A percentile compares a stretch with the other conserved stretches of the same genome.
These are phyloP conservation scores for Trichopus zeylanicus DNA, from an alignment of 116 monocot genomes.

Conservation along the genomic window DNA sequence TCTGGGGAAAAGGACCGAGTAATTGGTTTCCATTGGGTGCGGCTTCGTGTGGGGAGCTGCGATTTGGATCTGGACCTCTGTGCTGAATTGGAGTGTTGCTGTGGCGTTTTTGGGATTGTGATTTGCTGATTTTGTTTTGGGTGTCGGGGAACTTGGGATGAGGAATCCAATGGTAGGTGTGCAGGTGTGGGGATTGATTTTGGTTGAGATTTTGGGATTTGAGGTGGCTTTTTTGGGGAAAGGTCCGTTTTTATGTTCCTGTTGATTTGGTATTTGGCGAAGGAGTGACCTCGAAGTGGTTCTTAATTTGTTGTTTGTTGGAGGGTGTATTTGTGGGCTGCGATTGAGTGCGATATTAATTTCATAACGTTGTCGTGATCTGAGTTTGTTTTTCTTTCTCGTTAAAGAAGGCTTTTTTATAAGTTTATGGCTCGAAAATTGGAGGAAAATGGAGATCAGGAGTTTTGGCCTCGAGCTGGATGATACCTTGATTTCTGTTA, in stretches of 20 bases:
- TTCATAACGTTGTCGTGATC: neutral
- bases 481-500: neutral
- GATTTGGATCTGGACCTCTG: neutral
- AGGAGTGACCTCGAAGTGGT: neutral
- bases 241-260: neutral
- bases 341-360: neutral
- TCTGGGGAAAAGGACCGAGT: neutral
- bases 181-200: neutral
- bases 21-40: neutral
- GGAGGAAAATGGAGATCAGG: neutral
- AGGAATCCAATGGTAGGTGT: neutral
- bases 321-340: too few relatives aligned
- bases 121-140: too few relatives aligned
- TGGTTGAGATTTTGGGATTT: neutral
- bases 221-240: neutral
- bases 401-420: neutral
- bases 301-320: too few relatives aligned
- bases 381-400: neutral
- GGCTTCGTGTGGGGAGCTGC: neutral
- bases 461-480: neutral
- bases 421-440: neutral
- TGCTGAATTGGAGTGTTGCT: neutral
- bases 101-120: neutral
- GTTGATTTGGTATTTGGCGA: neutral
- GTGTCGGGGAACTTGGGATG: neutral